Percentiles rank a stretch among this genome's conserved stretches.
phyloP scores from a whole-genome alignment of 2,329 filamentous ascomycete genomes.

The Colletotrichum falcatum region DNA sequence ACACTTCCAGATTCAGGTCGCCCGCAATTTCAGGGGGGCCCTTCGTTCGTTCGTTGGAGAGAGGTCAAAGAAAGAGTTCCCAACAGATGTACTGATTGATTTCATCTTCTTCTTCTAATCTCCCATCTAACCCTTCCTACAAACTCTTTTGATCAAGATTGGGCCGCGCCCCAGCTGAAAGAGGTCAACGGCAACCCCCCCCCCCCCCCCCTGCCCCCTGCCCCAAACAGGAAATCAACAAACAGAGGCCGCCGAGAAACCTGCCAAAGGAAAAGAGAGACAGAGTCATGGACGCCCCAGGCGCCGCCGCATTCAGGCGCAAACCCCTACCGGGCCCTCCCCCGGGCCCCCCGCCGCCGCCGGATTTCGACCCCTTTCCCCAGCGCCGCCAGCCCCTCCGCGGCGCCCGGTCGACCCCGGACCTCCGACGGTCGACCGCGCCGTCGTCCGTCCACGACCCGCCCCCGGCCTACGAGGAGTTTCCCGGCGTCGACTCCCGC shows the following conservation, averaged over 20 bases:
- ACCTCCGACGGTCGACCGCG: slow-evolving; percentile 25
- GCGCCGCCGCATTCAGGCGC: slow-evolving; percentile 19
- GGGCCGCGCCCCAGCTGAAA: neutral
- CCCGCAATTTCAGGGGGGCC: slow-evolving; percentile 8
- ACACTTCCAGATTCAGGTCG: slow-evolving; percentile 38
- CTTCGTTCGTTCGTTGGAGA: slow-evolving; percentile 3
- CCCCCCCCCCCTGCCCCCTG: too few relatives aligned
- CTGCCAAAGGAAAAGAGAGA: neutral
- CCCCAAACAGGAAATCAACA: neutral
- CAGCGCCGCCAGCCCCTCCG: slow-evolving; percentile 23
- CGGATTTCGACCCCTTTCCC: slow-evolving; percentile 37
- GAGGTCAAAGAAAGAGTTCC: too few relatives aligned
- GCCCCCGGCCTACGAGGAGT: slow-evolving; percentile 32
- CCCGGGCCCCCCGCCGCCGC: slow-evolving; percentile 35
- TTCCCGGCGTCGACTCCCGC: slow-evolving; percentile 19
- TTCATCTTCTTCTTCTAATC: neutral
- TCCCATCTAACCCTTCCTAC: neutral
- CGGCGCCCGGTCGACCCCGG: slow-evolving; percentile 33
- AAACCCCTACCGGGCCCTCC: slow-evolving; percentile 38
- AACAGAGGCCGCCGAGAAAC: too few relatives aligned
- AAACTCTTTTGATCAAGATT: neutral
- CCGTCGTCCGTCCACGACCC: slow-evolving; percentile 25
- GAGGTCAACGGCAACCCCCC: neutral
- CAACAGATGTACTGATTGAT: neutral
- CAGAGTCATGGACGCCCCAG: slow-evolving; percentile 33